Percentiles rank a stretch among this genome's conserved stretches.
These are phyloP conservation scores for Ceratocystis lukuohia DNA, from an alignment of 2,329 filamentous ascomycete genomes.

Conservation along the genomic window DNA sequence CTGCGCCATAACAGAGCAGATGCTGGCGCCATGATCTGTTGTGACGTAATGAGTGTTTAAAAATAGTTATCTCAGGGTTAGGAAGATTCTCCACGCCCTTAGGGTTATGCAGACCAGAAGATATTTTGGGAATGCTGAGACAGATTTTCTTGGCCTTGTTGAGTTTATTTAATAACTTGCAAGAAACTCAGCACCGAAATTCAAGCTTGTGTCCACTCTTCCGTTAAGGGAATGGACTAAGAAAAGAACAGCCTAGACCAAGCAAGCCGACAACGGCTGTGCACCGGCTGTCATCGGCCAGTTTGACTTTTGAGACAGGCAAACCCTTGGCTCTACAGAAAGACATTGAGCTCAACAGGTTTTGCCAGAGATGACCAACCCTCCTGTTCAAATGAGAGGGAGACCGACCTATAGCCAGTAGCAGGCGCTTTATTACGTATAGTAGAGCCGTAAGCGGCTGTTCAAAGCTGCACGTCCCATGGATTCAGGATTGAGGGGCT, in stretches of 20 bases:
- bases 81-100: no score
- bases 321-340: neutral
- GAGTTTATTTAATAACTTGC: neutral
- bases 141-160: neutral
- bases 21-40: constrained; percentile 32
- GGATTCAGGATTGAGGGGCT: constrained; percentile 5
- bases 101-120: neutral
- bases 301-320: neutral
- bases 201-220: neutral
- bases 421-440: neutral
- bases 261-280: neutral
- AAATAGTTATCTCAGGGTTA: neutral
- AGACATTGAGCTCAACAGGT: neutral
- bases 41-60: neutral
- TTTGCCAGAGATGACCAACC: neutral
- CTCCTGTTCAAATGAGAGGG: neutral
- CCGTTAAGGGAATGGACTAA: neutral
- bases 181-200: neutral
- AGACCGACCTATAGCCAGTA: neutral
- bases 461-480: neutral
- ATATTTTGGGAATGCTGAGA: neutral
- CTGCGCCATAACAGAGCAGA: constrained; percentile 53
- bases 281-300: neutral
- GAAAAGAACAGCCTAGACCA: constrained; percentile 3
- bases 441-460: neutral